Base-by-base conservation (phyloP, 371 early-diverging fungal genomes). In the Mortierella polycephala region DNA sequence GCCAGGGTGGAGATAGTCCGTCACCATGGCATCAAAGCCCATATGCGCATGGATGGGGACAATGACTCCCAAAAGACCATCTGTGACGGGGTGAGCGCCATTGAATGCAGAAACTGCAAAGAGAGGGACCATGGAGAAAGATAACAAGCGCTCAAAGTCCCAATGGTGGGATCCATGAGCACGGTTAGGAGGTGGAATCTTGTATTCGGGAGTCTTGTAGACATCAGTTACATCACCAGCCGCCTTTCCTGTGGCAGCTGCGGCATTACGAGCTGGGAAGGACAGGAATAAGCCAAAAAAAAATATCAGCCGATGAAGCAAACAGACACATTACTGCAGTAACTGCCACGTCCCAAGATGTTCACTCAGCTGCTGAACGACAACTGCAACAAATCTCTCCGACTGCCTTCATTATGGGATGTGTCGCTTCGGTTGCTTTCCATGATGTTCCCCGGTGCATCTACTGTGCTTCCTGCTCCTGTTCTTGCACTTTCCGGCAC, bases 31-130 rank as follows among this genome's bases (percentile, higher is more conserved):
- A 77, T 86, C 90, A 46, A 86, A 87, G 46, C 97, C 97, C 62
- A 96, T 88, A 85, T 98, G 95, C 60, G 88, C 82, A 85, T 98
- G 98, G 57, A 96, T 66, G 52, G 97, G 98, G 64, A 98, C 77
- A 68, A 95, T 91, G 53, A 96, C 89, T 58, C 96, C 97, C 68
- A 98, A 83, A 41, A 89, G 87, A 81, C 96, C 88, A 81, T 98
- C 97, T 81, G 94, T 91, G 67, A 93, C 84, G 23, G 96, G 93
- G 74, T 91, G 87, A 42, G 96, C 88, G 42, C 98, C 98, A 50
- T 86, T 84, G 62, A 92, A 69, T 45, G 93, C 83, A 56, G 95
- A 92, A 21, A 90, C 86, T 23, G 86, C 91, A 57, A 96, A 79
- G 46, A 96, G 81, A 54, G 97, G 96, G 55, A 95, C 77, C 69